Evolutionary conservation across 345 rosid genomes (phyloP).

Genomic region (Gossypium herbaceum): DNA sequence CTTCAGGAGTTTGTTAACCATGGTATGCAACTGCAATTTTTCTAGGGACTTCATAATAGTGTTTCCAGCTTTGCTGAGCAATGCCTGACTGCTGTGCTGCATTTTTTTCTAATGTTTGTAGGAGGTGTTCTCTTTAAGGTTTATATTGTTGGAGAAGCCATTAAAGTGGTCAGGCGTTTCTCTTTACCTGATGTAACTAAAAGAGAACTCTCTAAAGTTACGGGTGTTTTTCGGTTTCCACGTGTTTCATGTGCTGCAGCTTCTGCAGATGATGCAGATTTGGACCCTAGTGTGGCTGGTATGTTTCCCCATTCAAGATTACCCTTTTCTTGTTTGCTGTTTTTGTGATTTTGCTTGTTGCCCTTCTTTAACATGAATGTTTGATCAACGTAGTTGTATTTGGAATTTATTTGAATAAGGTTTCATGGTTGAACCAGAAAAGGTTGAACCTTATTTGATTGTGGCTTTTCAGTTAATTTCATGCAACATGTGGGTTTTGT

Average conservation of each 20-base stretch:
- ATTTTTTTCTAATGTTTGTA: conserved; percentile 22
- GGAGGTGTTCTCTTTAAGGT: conserved; percentile 83
- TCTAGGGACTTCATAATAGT: background rate
- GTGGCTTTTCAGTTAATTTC: background rate
- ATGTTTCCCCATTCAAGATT: conserved; percentile 7
- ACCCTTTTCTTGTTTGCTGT: background rate
- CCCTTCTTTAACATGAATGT: background rate
- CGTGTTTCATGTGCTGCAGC: conserved; percentile 69
- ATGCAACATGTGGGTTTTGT: background rate
- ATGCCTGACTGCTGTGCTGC: background rate
- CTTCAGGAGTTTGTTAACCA: conserved; percentile 90
- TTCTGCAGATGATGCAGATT: conserved; percentile 65
- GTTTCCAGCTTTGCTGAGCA: conserved; percentile 6
- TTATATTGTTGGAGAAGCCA: conserved; percentile 78
- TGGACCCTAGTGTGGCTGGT: conserved; percentile 63
- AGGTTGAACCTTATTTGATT: background rate
- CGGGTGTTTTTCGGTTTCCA: conserved; percentile 59
- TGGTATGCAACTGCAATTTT: conserved; percentile 39
- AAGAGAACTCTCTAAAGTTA: conserved; percentile 44
- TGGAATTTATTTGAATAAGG: background rate
- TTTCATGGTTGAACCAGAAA: background rate
- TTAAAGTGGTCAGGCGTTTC: conserved; percentile 75
- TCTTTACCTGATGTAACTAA: conserved; percentile 79
- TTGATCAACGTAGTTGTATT: background rate
- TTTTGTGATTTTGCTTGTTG: background rate